Evolutionary conservation across 257 asterid species (phyloP), one percentile per base, ranked within the genome.

Genomic region (Solanum acaule): DNA sequence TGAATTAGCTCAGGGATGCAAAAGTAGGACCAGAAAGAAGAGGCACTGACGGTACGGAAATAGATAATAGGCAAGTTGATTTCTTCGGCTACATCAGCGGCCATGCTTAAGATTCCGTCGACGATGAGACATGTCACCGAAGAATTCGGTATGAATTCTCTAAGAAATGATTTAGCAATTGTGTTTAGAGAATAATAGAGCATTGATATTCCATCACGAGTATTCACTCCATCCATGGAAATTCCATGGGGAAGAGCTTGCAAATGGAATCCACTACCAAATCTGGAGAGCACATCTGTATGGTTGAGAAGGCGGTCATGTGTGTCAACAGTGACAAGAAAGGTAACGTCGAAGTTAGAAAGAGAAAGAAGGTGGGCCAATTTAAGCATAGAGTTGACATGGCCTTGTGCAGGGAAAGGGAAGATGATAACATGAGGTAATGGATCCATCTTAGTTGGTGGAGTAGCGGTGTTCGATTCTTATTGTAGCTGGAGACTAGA

Each of bases 41-140:
- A 92, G 84, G 93, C 94, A 77, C 96, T 94, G 72, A 92, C 84
- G 4, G 96, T 94, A 86, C 93, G 88, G 25, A 90, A 92, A 87
- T 63, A 87, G 72, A 92, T 85, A 65, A 93, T 33, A 1, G 95
- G 95, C 20, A 92, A 15, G 35, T 93, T 93, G 37, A 92, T 83
- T 46, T 94, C 94, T 38, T 87, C 15, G 1, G 93, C 94, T 37
- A 92, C 94, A 90, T 91, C 95, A 25, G 85, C 63, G 3, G 92
- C 88, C 56, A 93, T 92, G 10, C 93, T 91, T 70, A 91, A 56
- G 2, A 87, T 40, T 84, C 94, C 92, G 82, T 95, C 98, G 2
- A 92, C 91, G 4, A 95, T 84, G 15, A 93, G 52, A 86, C 93
- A 91, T 1, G 90, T 83, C 75, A 94, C 92, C 0, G 88, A 70